Conservation (phyloP, 1,139 yeast species). For the Debaryomyces coudertii region DNA sequence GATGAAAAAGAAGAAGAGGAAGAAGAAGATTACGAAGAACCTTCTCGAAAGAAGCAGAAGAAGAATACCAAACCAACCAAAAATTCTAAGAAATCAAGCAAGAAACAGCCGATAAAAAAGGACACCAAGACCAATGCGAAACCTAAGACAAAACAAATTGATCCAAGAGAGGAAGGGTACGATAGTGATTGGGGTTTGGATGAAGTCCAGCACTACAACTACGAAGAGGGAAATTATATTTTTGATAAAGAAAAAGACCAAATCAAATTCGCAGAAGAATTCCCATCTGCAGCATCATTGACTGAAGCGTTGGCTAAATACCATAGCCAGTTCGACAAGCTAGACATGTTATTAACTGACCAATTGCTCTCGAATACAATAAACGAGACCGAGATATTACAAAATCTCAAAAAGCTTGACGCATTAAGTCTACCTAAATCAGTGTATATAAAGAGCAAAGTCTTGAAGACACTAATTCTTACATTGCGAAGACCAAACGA, state of each 20-base stretch:
- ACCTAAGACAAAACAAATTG: constrained; percentile 27
- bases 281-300: constrained; percentile 30
- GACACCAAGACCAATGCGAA: constrained; percentile 22
- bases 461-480: constrained; percentile 37
- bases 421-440: constrained; percentile 30
- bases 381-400: constrained; percentile 17
- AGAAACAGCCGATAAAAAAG: constrained; percentile 14
- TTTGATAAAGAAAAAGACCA: constrained; percentile 40
- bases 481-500: constrained; percentile 32
- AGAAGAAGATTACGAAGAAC: constrained; percentile 17
- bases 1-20: constrained; percentile 22
- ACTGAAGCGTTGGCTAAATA: constrained; percentile 20
- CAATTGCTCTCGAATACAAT: constrained; percentile 20
- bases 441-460: constrained; percentile 33
- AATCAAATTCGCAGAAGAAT: constrained; percentile 24
- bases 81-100: constrained; percentile 10
- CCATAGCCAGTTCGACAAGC: constrained; percentile 23
- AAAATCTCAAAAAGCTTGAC: constrained; percentile 25
- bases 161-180: constrained; percentile 26
- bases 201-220: constrained; percentile 27
- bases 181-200: constrained; percentile 53
- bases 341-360: constrained; percentile 23
- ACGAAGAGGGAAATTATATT: constrained; percentile 37
- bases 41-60: constrained; percentile 20
- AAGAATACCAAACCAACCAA: constrained; percentile 13